Evolutionary conservation across 2,329 filamentous ascomycete species (phyloP).

Genomic region (Alternaria gansuensis): DNA sequence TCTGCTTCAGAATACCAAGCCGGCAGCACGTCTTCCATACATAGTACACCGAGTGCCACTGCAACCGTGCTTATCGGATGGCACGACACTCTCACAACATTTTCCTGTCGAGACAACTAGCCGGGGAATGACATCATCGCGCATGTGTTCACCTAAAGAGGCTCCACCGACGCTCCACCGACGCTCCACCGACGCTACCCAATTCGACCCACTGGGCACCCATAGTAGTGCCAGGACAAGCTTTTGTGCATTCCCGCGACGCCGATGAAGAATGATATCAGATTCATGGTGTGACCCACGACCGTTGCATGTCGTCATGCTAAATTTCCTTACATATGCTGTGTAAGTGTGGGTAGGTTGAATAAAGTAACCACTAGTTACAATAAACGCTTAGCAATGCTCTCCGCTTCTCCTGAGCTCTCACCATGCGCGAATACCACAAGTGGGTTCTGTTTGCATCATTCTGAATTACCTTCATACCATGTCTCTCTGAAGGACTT

Average conservation of each 20-base stretch:
- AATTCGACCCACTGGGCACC: slow-evolving; percentile 13
- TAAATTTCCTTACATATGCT: too few species aligned
- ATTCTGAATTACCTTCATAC: too few species aligned
- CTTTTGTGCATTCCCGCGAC: slow-evolving; percentile 12
- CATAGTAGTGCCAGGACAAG: slow-evolving; percentile 11
- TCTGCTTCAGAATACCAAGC: slow-evolving; percentile 9
- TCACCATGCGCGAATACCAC: too few species aligned
- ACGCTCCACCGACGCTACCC: slow-evolving; percentile 15
- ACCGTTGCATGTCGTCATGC: background rate
- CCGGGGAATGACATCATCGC: slow-evolving; percentile 20
- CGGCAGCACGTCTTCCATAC: slow-evolving; percentile 1
- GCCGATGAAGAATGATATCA: slow-evolving; percentile 7
- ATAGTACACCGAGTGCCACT: slow-evolving; percentile 6
- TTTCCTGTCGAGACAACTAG: slow-evolving; percentile 1
- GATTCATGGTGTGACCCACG: background rate
- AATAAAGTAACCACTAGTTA: too few species aligned
- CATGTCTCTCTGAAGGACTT: too few species aligned
- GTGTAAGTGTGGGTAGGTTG: too few species aligned
- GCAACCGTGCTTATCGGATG: slow-evolving; percentile 15
- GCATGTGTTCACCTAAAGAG: slow-evolving; percentile 5
- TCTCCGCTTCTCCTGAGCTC: too few species aligned
- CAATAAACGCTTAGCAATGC: too few species aligned
- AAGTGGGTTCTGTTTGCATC: too few species aligned
- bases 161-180: slow-evolving; percentile 19
- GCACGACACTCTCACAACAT: background rate